Conservation (phyloP, 345 rosid species). For the Arabis alpina region DNA sequence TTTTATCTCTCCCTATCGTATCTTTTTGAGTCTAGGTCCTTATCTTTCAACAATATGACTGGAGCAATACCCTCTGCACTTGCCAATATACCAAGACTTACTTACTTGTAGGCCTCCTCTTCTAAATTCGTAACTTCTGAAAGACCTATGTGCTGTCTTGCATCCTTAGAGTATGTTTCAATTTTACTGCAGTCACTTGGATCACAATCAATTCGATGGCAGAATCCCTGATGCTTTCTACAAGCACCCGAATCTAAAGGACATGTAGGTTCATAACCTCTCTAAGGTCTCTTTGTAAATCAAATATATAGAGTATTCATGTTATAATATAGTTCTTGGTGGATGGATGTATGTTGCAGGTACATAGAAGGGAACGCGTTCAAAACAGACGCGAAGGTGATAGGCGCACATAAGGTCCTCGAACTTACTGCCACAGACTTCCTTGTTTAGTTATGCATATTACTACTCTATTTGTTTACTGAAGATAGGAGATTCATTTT, state of each 20-base stretch:
- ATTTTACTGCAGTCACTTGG: constrained; percentile 63
- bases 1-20: constrained; percentile 7
- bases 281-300: neutral
- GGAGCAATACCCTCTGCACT: constrained; percentile 66
- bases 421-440: constrained; percentile 71
- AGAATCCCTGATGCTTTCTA: constrained; percentile 70
- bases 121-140: neutral
- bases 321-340: neutral
- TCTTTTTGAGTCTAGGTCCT: constrained; percentile 46
- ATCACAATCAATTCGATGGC: constrained; percentile 79
- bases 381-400: constrained; percentile 61
- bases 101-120: constrained; percentile 60
- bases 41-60: constrained; percentile 70
- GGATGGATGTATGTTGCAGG: constrained; percentile 47
- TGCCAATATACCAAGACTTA: constrained; percentile 61
- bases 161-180: constrained; percentile 6
- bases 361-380: constrained; percentile 80
- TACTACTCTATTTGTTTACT: constrained; percentile 3
- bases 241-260: constrained; percentile 67
- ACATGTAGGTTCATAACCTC: constrained; percentile 58
- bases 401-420: constrained; percentile 68
- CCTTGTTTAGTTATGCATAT: constrained; percentile 45
- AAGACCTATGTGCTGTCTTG: neutral
- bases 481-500: constrained; percentile 7
- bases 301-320: neutral